These are phyloP conservation scores for Mycena pura DNA, from an alignment of 768 basidiomycete species.

Conservation along the genomic window DNA sequence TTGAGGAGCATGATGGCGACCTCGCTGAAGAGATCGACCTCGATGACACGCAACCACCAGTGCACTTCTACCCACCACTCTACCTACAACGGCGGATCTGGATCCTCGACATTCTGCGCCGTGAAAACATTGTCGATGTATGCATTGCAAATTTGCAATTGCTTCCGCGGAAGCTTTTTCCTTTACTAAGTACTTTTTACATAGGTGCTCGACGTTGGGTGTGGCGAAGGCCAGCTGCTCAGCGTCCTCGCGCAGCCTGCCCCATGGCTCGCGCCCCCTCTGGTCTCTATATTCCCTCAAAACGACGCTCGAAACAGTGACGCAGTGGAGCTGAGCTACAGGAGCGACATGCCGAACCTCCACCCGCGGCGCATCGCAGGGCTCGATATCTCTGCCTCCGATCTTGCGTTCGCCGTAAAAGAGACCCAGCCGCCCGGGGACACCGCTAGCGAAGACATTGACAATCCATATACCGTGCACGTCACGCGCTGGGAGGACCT, in stretches of 20 bases:
- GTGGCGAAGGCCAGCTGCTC: conserved; percentile 82
- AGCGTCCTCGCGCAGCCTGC: conserved; percentile 75
- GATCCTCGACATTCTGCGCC: conserved; percentile 68
- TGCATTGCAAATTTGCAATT: conserved; percentile 20
- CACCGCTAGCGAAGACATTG: conserved; percentile 32
- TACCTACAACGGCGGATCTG: conserved; percentile 74
- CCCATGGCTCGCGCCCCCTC: conserved; percentile 64
- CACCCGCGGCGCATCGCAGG: conserved; percentile 66
- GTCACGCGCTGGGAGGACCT: conserved; percentile 73
- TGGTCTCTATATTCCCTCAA: conserved; percentile 40
- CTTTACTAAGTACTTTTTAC: not conserved
- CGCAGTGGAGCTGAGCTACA: conserved; percentile 34
- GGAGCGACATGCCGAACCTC: conserved; percentile 61
- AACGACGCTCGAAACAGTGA: conserved; percentile 25
- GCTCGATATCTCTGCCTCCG: conserved; percentile 64
- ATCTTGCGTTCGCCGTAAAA: conserved; percentile 62
- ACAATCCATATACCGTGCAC: conserved; percentile 34
- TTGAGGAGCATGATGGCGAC: conserved; percentile 23
- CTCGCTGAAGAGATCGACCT: conserved; percentile 21
- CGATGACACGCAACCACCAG: conserved; percentile 48
- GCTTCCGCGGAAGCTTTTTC: conserved; percentile 11
- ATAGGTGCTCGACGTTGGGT: conserved; percentile 86
- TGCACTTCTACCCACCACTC: conserved; percentile 73
- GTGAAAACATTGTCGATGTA: conserved; percentile 62
- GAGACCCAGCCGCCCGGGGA: conserved; percentile 50